Conservation (phyloP, 2,329 filamentous ascomycete genomes). For the Arthrobotrys sinensis region DNA sequence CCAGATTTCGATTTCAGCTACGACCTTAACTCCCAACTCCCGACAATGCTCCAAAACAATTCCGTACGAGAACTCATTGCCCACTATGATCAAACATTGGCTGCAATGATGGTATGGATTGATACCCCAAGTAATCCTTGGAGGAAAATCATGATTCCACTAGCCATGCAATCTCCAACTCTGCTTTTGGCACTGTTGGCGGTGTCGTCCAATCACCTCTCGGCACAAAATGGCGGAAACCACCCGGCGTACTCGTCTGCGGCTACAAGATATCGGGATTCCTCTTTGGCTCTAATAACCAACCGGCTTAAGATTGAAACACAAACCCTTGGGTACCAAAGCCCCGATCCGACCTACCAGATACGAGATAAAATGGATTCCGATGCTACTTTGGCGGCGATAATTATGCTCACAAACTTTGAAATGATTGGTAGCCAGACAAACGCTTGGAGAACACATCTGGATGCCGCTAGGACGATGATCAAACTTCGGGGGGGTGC, state of each 20-base stretch:
- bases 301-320: slow-evolving; percentile 52
- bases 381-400: slow-evolving; percentile 51
- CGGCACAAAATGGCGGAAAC: slow-evolving; percentile 45
- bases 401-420: slow-evolving; percentile 59
- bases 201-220: slow-evolving; percentile 50
- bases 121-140: slow-evolving; percentile 53
- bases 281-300: slow-evolving; percentile 50
- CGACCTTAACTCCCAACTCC: slow-evolving; percentile 44
- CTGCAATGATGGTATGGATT: slow-evolving; percentile 56
- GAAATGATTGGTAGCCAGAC: slow-evolving; percentile 57
- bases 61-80: slow-evolving; percentile 48
- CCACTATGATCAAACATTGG: slow-evolving; percentile 51
- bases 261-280: slow-evolving; percentile 50
- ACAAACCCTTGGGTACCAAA: slow-evolving; percentile 54
- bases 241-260: slow-evolving; percentile 52
- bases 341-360: slow-evolving; percentile 48
- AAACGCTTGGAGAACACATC: slow-evolving; percentile 56
- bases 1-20: slow-evolving; percentile 56
- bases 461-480: slow-evolving; percentile 55
- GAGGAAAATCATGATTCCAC: slow-evolving; percentile 59
- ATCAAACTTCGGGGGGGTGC: slow-evolving; percentile 47
- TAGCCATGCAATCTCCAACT: slow-evolving; percentile 54
- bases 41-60: slow-evolving; percentile 36
- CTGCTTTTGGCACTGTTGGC: slow-evolving; percentile 48
- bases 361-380: slow-evolving; percentile 57